Conservation (phyloP, 1,139 yeast genomes). For the Scheffersomyces lignicola region DNA sequence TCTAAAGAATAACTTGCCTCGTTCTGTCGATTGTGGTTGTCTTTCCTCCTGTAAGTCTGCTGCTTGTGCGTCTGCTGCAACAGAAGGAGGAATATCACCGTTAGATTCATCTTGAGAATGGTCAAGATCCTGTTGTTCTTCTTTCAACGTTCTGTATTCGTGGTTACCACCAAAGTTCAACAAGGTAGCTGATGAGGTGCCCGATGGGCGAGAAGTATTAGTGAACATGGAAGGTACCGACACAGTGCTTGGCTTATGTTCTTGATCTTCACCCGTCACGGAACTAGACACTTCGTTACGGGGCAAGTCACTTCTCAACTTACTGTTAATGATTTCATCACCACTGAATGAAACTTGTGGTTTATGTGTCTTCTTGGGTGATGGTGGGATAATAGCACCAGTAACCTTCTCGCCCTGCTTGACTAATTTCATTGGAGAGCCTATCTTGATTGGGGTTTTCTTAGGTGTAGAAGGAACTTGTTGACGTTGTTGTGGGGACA, state of each 20-base stretch:
- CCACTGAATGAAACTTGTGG: constrained; percentile 14
- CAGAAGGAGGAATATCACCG: not conserved
- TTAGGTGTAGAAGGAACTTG: constrained; percentile 11
- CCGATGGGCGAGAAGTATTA: constrained; percentile 17
- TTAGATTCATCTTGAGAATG: constrained; percentile 5
- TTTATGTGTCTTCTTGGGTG: constrained; percentile 9
- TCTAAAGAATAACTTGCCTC: constrained; percentile 73
- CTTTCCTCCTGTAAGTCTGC: not conserved
- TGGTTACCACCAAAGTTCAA: constrained; percentile 9
- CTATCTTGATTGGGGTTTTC: constrained; percentile 39
- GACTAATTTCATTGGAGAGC: constrained; percentile 38
- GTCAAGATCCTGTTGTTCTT: constrained; percentile 7
- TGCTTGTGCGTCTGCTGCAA: not conserved
- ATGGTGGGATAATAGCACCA: constrained; percentile 17
- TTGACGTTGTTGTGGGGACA: not conserved
- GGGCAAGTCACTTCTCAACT: constrained; percentile 21
- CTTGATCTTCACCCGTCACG: constrained; percentile 7
- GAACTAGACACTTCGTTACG: constrained; percentile 5
- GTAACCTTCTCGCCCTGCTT: constrained; percentile 32
- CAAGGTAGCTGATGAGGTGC: constrained; percentile 17
- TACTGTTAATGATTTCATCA: constrained; percentile 23
- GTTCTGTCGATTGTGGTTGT: constrained; percentile 36
- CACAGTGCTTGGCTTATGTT: constrained; percentile 23
- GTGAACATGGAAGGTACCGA: constrained; percentile 31
- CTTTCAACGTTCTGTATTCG: constrained; percentile 3